Conservation (phyloP, 202 grass and related monocot genomes). For the Eragrostis tef region DNA sequence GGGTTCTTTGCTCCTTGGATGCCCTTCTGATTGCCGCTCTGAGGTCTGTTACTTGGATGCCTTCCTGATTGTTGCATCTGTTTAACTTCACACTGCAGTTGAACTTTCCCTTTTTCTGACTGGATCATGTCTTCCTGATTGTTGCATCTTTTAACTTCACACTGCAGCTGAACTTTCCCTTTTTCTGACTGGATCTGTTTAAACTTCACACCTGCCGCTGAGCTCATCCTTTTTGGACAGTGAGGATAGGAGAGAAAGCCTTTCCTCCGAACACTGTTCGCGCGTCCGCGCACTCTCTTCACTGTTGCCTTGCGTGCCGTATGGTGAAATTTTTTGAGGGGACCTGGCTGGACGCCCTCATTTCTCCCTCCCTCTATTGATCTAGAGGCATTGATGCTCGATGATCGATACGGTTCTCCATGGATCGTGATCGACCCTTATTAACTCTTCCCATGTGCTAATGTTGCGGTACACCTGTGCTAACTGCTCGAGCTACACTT, state of each 20-base stretch:
- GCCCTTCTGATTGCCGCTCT: not conserved
- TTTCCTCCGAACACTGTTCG: not conserved
- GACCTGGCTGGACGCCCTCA: not conserved
- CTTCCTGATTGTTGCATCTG: not conserved
- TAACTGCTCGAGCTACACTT: slow-evolving; percentile 19
- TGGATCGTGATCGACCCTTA: slow-evolving; percentile 6
- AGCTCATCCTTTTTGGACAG: not conserved
- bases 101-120: not conserved
- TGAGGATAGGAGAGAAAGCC: not conserved
- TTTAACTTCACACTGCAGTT: not conserved
- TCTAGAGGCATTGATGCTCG: slow-evolving; percentile 4
- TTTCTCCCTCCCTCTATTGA: not conserved
- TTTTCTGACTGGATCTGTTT: not conserved
- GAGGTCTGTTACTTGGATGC: not conserved
- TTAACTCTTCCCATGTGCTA: slow-evolving; percentile 1
- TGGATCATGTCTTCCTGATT: not conserved
- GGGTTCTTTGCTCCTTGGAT: not conserved
- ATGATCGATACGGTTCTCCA: not conserved
- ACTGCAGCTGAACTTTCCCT: not conserved
- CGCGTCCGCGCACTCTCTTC: not conserved
- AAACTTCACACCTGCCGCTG: not conserved
- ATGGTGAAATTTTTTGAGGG: slow-evolving; percentile 2
- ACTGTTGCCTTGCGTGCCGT: slow-evolving; percentile 15
- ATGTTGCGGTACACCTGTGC: slow-evolving; percentile 49
- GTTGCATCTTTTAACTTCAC: not conserved